Evolutionary conservation across 1,139 yeast species (phyloP), one percentile per base, ranked within the genome.

Genomic region (Candida gigantensis): DNA sequence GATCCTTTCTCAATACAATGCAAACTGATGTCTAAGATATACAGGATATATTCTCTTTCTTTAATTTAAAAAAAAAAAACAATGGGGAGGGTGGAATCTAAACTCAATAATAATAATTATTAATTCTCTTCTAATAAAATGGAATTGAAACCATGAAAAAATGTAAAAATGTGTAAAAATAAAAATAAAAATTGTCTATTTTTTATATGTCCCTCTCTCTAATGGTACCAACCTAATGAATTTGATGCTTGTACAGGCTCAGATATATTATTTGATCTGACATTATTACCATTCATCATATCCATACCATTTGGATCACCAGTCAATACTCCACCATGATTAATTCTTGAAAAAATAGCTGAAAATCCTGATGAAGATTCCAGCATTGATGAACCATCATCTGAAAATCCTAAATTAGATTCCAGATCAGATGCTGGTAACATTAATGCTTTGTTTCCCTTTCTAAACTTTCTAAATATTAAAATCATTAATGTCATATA

Each of bases 401-500:
- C 46, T 31, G 52, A 51, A 38, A 57, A 46, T 7, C 65, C 71
- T 35, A 68, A 50, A 35, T 60, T 57, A 33, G 71, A 62, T 51
- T 71, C 77, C 24, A 63, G 50, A 49, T 71, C 77, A 9, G 72
- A 60, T 28, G 68, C 61, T 17, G 74, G 74, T 42, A 71, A 63
- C 46, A 64, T 72, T 37, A 70, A 53, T 6, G 57, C 52, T 36
- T 56, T 60, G 34, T 57, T 58, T 10, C 26, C 23, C 53, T 64
- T 65, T 47, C 60, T 68, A 49, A 51, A 66, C 46, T 62, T 59
- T 50, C 58, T 66, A 58, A 71, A 71, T 38, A 71, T 54, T 26
- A 56, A 52, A 27, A 70, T 63, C 72, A 83, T 71, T 28, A 77
- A 62, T 1, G 76, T 63, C 56, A 82, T 63, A 57, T 81, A 83